Base-by-base conservation (phyloP, 2,329 filamentous ascomycete genomes). In the Aspergillus thermomutatus region DNA sequence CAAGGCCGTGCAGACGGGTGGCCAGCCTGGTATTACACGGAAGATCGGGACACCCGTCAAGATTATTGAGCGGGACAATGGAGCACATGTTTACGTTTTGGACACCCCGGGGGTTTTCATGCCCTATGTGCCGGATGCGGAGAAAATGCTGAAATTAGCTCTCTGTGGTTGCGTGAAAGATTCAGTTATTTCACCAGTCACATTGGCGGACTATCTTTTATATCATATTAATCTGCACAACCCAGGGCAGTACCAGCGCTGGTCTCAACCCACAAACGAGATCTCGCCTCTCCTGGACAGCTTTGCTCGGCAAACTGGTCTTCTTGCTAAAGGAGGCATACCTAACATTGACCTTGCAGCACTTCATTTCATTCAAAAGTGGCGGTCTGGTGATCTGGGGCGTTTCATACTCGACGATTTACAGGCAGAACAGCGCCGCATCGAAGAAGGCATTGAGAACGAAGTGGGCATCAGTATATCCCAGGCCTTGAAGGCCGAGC, bases 71-170 rank as follows among this genome's bases (percentile, higher is more conserved):
- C 79, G 73, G 66, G 77, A 77, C 46, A 75, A 77, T 8, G 78
- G 77, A 3, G 73, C 83, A 47, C 88, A 87, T 46, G 87, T 96
- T 4, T 96, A 94, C 71, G 77, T 97, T 46, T 79, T 96, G 49
- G 94, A 99, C 75, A 97, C 93, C 0, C 94, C 94, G 0, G 94
- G 94, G 49, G 92, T 99, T 8, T 99, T 97, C 73, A 85, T 97
- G 57, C 94, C 94, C 0, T 96, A 96, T 71, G 89, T 97, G 27
- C 83, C 88, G 0, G 85, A 95, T 67, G 83, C 89, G 17, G 89
- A 94, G 71, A 85, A 87, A 48, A 99, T 99, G 94, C 80, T 99
- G 60, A 97, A 96, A 75, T 83, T 99, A n/a, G 89, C 92, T 1
- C 83, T 97, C 0, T 92, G 91, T 52, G 91, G 93, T 21, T 90